Percentiles rank a stretch among this genome's conserved stretches.
Conservation (phyloP, 1,284 basidiomycete species). For the Malassezia equina region DNA sequence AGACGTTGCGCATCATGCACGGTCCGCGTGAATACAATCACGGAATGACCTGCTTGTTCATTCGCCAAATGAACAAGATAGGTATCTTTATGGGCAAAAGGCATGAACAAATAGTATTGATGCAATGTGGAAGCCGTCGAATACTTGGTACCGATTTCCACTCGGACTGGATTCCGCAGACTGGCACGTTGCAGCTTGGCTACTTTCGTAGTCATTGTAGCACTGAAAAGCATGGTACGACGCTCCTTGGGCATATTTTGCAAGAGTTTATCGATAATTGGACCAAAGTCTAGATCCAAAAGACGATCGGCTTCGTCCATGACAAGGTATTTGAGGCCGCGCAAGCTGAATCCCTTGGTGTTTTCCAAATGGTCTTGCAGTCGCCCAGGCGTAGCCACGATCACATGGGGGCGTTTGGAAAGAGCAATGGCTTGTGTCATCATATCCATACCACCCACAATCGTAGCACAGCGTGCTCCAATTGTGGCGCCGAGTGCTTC, state of each 20-base stretch:
- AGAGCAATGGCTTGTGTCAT: slow-evolving; percentile 85
- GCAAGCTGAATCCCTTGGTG: slow-evolving; percentile 90
- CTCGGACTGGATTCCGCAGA: slow-evolving; percentile 81
- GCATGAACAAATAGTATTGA: slow-evolving; percentile 92
- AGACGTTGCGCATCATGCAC: slow-evolving; percentile 86
- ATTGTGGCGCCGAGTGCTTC: slow-evolving; percentile 69
- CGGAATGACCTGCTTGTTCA: slow-evolving; percentile 78
- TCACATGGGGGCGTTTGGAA: slow-evolving; percentile 68
- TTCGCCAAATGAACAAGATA: slow-evolving; percentile 84
- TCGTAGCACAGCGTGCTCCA: slow-evolving; percentile 72
- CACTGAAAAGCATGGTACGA: slow-evolving; percentile 91
- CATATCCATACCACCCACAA: slow-evolving; percentile 92
- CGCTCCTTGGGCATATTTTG: slow-evolving; percentile 90
- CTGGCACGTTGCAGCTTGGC: slow-evolving; percentile 94
- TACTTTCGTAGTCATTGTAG: slow-evolving; percentile 99
- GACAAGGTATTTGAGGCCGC: slow-evolving; percentile 79
- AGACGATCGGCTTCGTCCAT: slow-evolving; percentile 95
- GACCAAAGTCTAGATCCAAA: slow-evolving; percentile 94
- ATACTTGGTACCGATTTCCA: slow-evolving; percentile 89
- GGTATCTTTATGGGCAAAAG: slow-evolving; percentile 82
- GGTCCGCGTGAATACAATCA: slow-evolving; percentile 92
- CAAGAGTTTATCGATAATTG: slow-evolving; percentile 91
- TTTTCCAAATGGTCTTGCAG: slow-evolving; percentile 92
- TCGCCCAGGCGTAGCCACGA: slow-evolving; percentile 95
- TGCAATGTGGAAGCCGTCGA: slow-evolving; percentile 89